A percentile compares a stretch with the other conserved stretches of the same genome.
Conservation (phyloP, 192 early-diverging fungal genomes). For the Podila horticola region DNA sequence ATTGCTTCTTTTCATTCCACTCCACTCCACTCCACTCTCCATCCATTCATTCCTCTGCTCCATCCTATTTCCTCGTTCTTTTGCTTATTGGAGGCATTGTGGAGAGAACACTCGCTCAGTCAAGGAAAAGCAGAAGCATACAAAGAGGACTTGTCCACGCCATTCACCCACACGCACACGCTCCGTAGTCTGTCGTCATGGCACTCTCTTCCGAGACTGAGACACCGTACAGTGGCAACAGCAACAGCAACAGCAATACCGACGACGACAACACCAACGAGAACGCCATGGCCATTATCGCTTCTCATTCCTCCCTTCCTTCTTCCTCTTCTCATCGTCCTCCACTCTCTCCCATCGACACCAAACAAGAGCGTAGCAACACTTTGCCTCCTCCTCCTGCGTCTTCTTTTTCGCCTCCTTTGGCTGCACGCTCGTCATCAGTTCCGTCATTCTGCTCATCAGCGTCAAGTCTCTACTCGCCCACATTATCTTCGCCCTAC, state of each 20-base stretch:
- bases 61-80: too few relatives aligned
- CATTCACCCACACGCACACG: too few relatives aligned
- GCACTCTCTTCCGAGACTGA: too few relatives aligned
- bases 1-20: not conserved
- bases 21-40: not conserved
- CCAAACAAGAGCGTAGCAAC: not conserved
- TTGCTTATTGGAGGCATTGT: too few relatives aligned
- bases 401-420: not conserved
- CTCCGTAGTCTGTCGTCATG: too few relatives aligned
- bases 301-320: slow-evolving; percentile 1
- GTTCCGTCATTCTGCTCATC: slow-evolving; percentile 10
- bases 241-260: not conserved
- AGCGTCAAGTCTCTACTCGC: slow-evolving; percentile 9
- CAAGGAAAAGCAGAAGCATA: too few relatives aligned
- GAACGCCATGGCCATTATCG: not conserved
- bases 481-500: slow-evolving; percentile 17
- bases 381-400: not conserved
- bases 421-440: not conserved
- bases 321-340: not conserved
- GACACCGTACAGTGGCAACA: not conserved
- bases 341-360: not conserved
- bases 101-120: too few relatives aligned
- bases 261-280: not conserved
- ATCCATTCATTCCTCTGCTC: not conserved
- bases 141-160: too few relatives aligned